phyloP scores from a whole-genome alignment of 345 rosid genomes.

The Erucastrum elatum region DNA sequence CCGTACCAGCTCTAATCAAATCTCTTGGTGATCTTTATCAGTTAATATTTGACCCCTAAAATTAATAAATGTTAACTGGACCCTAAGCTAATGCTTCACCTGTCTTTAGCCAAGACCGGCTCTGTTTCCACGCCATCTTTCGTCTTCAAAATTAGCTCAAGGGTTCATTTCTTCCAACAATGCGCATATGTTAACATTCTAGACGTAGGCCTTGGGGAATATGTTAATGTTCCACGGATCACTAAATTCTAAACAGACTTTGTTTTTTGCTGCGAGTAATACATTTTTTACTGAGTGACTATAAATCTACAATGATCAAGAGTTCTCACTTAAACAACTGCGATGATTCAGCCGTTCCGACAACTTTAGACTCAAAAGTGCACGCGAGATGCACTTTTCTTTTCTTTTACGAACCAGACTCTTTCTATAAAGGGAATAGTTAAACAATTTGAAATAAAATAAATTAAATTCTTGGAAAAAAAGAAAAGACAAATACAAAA shows the following conservation, averaged over 20 bases:
- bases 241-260: not conserved
- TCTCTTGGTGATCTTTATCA: not conserved
- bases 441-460: constrained; percentile 21
- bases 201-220: not conserved
- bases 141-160: not conserved
- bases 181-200: not conserved
- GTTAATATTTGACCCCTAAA: not conserved
- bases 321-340: not conserved
- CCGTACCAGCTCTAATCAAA: not conserved
- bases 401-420: constrained; percentile 24
- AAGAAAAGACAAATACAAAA: constrained; percentile 7
- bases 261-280: not conserved
- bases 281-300: not conserved
- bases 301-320: not conserved
- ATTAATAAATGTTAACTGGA: not conserved
- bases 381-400: constrained; percentile 27
- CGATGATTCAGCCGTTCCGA: constrained; percentile 32
- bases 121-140: not conserved
- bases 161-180: not conserved
- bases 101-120: not conserved
- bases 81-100: not conserved
- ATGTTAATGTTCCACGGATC: not conserved
- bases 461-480: constrained; percentile 14
- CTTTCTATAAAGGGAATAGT: constrained; percentile 5
- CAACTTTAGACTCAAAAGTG: constrained; percentile 28